Evolutionary conservation across 2,329 filamentous ascomycete species (phyloP), one percentile per base, ranked within the genome.

Genomic region (Polychaeton citri): DNA sequence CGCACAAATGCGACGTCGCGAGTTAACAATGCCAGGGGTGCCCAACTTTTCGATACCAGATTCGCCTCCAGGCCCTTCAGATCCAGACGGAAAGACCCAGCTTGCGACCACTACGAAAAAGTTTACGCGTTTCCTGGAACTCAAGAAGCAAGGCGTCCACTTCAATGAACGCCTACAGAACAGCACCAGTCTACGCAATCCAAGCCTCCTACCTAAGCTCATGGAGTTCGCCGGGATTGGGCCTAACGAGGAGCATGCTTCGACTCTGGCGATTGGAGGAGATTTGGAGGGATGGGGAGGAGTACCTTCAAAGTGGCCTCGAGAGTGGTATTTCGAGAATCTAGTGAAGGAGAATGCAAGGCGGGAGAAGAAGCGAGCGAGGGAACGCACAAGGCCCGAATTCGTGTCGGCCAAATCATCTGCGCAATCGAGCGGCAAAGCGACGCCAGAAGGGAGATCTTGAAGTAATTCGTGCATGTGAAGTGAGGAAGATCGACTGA

Each of bases 61-160:
- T 7, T 85, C 81, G 3, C 82, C 82, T 1, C 76, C 79, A 1
- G 61, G 61, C 10, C 63, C 21, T 46, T 60, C 30, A 12, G 51
- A 47, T 37, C 48, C 43, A 35, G 50, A 51, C 43, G 44, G 44
- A 35, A 47, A 48, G 15, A 48, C 52, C 7, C 35, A 38, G 10
- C 47, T 56, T 2, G 55, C 58, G 30, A 49, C 46, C 26, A 51
- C 76, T 9, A 77, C 71, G 34, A 68, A 71, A 45, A 86, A 84
- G 48, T 79, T 88, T 47, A 69, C 74, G 43, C 74, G 76, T 40
- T 88, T 90, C 45, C 69, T 88, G 1, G 67, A 74, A 32, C 68
- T 88, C n/a, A 90, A 90, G 61, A 76, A 74, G 50, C 74, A 79
- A 43, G 78, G 78, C 4, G 67, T 77, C 12, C 83, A 90, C 58